phyloP scores from a whole-genome alignment of 306 rosid genomes.

The Fagus sylvatica region DNA sequence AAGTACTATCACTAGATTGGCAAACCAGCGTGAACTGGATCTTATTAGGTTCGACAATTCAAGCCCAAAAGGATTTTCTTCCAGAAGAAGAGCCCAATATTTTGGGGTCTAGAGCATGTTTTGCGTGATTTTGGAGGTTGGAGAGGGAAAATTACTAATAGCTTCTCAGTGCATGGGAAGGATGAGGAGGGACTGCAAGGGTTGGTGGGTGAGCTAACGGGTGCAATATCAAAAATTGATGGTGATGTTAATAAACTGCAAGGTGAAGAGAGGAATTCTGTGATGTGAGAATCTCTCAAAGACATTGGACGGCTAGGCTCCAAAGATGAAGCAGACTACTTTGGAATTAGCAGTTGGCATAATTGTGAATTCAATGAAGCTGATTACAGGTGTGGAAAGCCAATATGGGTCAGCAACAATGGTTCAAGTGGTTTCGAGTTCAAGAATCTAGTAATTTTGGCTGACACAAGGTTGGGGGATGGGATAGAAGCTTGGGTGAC shows the following conservation, averaged over 20 bases:
- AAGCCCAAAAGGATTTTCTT: constrained; percentile 54
- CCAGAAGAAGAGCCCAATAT: constrained; percentile 30
- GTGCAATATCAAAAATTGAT: constrained; percentile 22
- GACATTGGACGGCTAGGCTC: constrained; percentile 12
- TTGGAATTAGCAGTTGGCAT: constrained; percentile 46
- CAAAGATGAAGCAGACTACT: constrained; percentile 11
- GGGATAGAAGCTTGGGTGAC: constrained; percentile 42
- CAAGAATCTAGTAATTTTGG: constrained; percentile 22
- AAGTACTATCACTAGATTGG: constrained; percentile 3
- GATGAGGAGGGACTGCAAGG: constrained; percentile 29
- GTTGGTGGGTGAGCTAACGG: constrained; percentile 33
- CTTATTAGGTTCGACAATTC: constrained; percentile 31
- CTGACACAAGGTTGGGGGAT: constrained; percentile 24
- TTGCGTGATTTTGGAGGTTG: constrained; percentile 39
- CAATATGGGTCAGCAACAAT: constrained; percentile 31
- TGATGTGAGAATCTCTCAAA: constrained; percentile 13
- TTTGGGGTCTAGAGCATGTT: constrained; percentile 26
- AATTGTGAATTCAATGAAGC: constrained; percentile 25
- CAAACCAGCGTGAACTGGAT: constrained; percentile 5
- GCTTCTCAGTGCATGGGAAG: constrained; percentile 15
- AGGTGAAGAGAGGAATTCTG: constrained; percentile 9
- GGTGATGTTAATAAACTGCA: constrained; percentile 9
- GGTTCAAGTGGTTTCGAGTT: constrained; percentile 17
- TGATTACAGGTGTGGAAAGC: constrained; percentile 45
- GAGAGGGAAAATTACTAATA: constrained; percentile 37